Evolutionary conservation across 352 stramenopile genomes (phyloP).

Genomic region (Phytophthora brassicae): DNA sequence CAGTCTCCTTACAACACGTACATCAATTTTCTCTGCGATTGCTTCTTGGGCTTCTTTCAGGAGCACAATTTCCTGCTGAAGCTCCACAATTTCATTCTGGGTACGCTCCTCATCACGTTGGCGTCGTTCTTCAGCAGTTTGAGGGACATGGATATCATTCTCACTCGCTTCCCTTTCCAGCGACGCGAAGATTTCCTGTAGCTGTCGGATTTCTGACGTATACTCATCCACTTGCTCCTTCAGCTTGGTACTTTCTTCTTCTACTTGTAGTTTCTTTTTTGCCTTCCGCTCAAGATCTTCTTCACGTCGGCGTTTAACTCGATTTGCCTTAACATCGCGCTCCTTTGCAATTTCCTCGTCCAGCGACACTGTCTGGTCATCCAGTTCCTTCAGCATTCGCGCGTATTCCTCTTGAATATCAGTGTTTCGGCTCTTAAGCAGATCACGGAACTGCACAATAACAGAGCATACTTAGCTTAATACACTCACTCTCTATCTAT

Average conservation of each 20-base stretch:
- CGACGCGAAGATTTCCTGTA: slow-evolving; percentile 55
- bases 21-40: slow-evolving; percentile 48
- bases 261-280: slow-evolving; percentile 34
- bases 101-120: slow-evolving; percentile 42
- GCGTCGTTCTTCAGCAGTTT: slow-evolving; percentile 38
- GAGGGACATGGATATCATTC: slow-evolving; percentile 12
- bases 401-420: slow-evolving; percentile 79
- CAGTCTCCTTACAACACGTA: slow-evolving; percentile 19
- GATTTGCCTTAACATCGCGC: slow-evolving; percentile 19
- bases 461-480: not conserved
- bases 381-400: slow-evolving; percentile 71
- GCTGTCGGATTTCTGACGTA: slow-evolving; percentile 46
- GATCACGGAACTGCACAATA: slow-evolving; percentile 49
- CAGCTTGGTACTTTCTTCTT: slow-evolving; percentile 35
- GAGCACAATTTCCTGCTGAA: slow-evolving; percentile 64
- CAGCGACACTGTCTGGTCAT: slow-evolving; percentile 59
- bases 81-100: slow-evolving; percentile 47
- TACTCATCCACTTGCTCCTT: slow-evolving; percentile 48
- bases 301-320: slow-evolving; percentile 37
- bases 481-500: not conserved
- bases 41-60: slow-evolving; percentile 53
- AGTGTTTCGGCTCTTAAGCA: slow-evolving; percentile 69
- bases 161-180: slow-evolving; percentile 42
- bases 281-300: slow-evolving; percentile 30
- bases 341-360: slow-evolving; percentile 54